Evolutionary conservation across 176 grass and related monocot genomes (phyloP).

Genomic region (Urochloa ruziziensis): DNA sequence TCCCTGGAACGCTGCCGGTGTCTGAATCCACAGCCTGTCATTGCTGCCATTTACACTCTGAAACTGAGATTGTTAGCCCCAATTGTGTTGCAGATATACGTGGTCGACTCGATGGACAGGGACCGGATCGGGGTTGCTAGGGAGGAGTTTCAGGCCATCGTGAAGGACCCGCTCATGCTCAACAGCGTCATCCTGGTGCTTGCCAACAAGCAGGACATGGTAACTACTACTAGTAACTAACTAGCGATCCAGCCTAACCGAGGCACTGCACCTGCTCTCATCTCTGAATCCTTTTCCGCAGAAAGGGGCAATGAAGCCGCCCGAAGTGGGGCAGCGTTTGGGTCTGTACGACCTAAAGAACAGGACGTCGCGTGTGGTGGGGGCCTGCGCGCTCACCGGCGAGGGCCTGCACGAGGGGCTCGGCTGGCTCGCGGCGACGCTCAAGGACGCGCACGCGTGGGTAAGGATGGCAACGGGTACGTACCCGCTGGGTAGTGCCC

Average conservation of each 20-base stretch:
- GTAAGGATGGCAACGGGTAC: too few relatives aligned
- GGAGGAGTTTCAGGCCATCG: slow-evolving; percentile 29
- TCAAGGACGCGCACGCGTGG: slow-evolving; percentile 17
- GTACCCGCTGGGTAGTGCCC: too few relatives aligned
- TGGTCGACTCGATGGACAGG: slow-evolving; percentile 37
- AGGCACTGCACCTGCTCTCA: neutral
- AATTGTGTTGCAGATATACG: slow-evolving; percentile 3
- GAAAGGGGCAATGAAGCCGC: slow-evolving; percentile 23
- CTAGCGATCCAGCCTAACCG: neutral
- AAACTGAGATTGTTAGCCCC: neutral
- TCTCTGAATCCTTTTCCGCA: neutral
- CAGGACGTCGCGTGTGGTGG: slow-evolving; percentile 12
- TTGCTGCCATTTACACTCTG: too few relatives aligned
- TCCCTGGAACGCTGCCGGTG: neutral
- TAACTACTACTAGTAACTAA: too few relatives aligned
- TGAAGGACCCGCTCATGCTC: slow-evolving; percentile 35
- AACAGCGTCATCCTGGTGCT: slow-evolving; percentile 26
- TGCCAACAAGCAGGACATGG: slow-evolving; percentile 47
- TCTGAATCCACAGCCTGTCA: neutral
- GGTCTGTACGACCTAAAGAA: slow-evolving; percentile 25
- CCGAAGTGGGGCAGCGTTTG: slow-evolving; percentile 4
- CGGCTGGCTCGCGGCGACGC: slow-evolving; percentile 12
- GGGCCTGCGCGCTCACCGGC: slow-evolving; percentile 25
- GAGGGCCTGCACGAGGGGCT: neutral
- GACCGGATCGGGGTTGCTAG: slow-evolving; percentile 13